Conservation (phyloP, 495 filamentous ascomycete species). For the Aspergillus biplanus region DNA sequence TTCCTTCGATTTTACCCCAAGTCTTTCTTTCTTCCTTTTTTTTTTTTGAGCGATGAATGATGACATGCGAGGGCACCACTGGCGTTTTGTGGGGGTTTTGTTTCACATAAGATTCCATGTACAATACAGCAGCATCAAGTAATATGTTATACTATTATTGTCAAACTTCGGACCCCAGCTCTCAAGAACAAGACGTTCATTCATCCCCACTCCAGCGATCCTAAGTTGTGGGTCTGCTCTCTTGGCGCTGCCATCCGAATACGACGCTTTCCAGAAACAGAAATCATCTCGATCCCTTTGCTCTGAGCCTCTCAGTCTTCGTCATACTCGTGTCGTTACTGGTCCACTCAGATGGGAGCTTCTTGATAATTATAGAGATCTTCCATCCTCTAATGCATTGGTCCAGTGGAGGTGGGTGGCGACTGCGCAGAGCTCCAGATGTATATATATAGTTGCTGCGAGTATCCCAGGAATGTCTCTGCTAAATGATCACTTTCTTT, state of each 20-base stretch:
- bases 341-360: background rate
- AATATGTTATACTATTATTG: too few species aligned
- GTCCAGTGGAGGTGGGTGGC: too few species aligned
- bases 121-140: background rate
- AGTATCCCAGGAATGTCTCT: too few species aligned
- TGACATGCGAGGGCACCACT: background rate
- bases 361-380: too few species aligned
- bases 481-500: too few species aligned
- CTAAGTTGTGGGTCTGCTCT: too few species aligned
- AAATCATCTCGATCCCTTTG: background rate
- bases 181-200: background rate
- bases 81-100: background rate
- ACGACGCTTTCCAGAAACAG: conserved; percentile 16
- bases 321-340: background rate
- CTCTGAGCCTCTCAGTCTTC: background rate
- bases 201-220: too few species aligned
- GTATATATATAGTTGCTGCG: too few species aligned
- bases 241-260: background rate
- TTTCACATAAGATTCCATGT: background rate
- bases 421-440: too few species aligned
- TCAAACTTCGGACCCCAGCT: too few species aligned
- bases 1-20: background rate
- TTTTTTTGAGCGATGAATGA: background rate
- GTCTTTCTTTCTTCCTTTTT: conserved; percentile 3
- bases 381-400: too few species aligned